phyloP scores from a whole-genome alignment of 805 yeast genomes.

The Candida railenensis region DNA sequence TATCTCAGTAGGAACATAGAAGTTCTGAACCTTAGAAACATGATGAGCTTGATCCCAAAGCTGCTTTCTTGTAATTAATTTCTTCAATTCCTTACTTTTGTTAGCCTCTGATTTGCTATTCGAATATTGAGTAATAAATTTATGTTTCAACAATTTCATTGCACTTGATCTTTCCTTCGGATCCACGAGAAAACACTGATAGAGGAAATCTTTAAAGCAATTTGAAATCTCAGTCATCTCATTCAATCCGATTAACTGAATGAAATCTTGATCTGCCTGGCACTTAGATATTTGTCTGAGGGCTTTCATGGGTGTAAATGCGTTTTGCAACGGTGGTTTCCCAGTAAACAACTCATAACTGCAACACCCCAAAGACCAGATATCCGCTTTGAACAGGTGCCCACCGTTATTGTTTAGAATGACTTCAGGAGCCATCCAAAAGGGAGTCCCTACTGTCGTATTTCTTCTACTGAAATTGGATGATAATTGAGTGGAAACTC shows the following conservation, averaged over 20 bases:
- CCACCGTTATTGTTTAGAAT: constrained; percentile 59
- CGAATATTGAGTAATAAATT: constrained; percentile 23
- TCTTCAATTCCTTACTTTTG: constrained; percentile 19
- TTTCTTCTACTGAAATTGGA: constrained; percentile 43
- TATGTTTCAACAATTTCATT: constrained; percentile 29
- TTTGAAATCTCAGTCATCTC: constrained; percentile 19
- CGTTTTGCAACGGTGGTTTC: constrained; percentile 61
- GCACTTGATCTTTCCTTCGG: constrained; percentile 33
- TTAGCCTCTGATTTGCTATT: constrained; percentile 9
- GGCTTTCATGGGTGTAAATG: constrained; percentile 44
- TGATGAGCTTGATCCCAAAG: constrained; percentile 41
- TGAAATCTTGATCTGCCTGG: constrained; percentile 27
- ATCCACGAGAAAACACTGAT: constrained; percentile 32
- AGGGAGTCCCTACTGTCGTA: constrained; percentile 56
- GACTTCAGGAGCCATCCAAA: constrained; percentile 67
- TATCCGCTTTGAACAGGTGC: constrained; percentile 58
- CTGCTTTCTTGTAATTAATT: constrained; percentile 33
- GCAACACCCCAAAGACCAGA: constrained; percentile 81
- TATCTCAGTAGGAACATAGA: constrained; percentile 38
- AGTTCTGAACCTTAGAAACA: constrained; percentile 25
- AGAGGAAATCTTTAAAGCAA: constrained; percentile 29
- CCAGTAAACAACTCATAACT: constrained; percentile 71
- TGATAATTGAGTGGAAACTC: constrained; percentile 43
- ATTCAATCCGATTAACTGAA: constrained; percentile 23
- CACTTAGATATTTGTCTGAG: constrained; percentile 37